Percentiles rank a stretch among this genome's conserved stretches.
Evolutionary conservation across 495 filamentous ascomycete species (phyloP).

Genomic region (Podospora bellae-mahoneyi): DNA sequence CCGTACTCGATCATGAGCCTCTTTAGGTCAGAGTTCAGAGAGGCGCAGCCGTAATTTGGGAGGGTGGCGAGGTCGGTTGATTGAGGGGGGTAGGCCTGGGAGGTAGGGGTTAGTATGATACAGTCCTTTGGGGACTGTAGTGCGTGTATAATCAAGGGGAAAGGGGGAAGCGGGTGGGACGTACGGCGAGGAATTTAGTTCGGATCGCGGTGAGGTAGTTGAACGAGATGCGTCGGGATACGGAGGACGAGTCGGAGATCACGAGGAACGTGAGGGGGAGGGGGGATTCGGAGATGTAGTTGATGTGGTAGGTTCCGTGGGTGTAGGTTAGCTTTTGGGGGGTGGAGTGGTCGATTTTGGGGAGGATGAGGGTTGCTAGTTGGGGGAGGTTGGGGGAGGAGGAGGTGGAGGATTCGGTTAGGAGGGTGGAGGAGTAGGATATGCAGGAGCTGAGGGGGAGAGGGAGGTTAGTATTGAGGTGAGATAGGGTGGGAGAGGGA

Average conservation of each 20-base stretch:
- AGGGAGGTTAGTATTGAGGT: slow-evolving; percentile 24
- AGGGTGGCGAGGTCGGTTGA: slow-evolving; percentile 68
- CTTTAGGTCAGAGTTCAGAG: slow-evolving; percentile 78
- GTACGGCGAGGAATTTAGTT: slow-evolving; percentile 71
- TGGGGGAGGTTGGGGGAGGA: slow-evolving; percentile 73
- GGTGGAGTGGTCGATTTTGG: slow-evolving; percentile 79
- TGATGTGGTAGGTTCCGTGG: slow-evolving; percentile 84
- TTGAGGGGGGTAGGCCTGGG: slow-evolving; percentile 52
- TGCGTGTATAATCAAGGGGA: too few relatives aligned
- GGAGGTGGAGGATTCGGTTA: slow-evolving; percentile 82
- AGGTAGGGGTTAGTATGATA: too few relatives aligned
- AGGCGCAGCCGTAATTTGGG: slow-evolving; percentile 84
- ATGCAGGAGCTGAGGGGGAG: slow-evolving; percentile 70
- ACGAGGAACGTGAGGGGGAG: slow-evolving; percentile 75
- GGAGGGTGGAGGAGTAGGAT: slow-evolving; percentile 84
- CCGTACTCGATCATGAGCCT: slow-evolving; percentile 80
- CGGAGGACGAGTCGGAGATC: slow-evolving; percentile 62
- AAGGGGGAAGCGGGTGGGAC: too few relatives aligned
- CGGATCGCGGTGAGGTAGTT: slow-evolving; percentile 91
- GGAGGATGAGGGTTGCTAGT: slow-evolving; percentile 90
- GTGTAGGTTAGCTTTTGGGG: slow-evolving; percentile 93
- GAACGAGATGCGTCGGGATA: slow-evolving; percentile 86
- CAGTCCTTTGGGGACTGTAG: too few relatives aligned
- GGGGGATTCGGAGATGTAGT: slow-evolving; percentile 88
- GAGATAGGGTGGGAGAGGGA: slow-evolving; percentile 5